Percentiles rank a stretch among this genome's conserved stretches.
Conservation (phyloP, 768 basidiomycete genomes). For the Lanmaoa pseudosensibilis region DNA sequence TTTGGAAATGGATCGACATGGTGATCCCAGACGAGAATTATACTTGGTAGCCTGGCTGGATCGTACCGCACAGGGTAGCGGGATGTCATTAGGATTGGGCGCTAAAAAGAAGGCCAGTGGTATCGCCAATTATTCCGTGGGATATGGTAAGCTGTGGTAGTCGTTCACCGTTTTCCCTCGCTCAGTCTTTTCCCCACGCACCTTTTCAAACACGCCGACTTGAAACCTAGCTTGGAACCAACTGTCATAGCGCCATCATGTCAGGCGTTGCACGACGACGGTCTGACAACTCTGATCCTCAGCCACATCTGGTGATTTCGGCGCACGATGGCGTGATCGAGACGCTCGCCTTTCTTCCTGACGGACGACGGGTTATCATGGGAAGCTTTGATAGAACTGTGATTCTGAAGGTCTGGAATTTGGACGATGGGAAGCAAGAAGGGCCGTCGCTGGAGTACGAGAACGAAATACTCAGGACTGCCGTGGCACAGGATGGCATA, state of each 20-base stretch:
- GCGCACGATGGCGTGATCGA: not conserved
- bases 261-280: not conserved
- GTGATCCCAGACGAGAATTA: too few species aligned
- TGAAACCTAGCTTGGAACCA: not conserved
- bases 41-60: too few species aligned
- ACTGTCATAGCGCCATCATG: not conserved
- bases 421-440: not conserved
- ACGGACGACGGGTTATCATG: not conserved
- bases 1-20: too few species aligned
- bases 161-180: too few species aligned
- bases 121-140: too few species aligned
- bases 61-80: too few species aligned
- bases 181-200: too few species aligned
- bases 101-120: too few species aligned
- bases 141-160: too few species aligned
- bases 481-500: not conserved
- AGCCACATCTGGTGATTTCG: not conserved
- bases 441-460: not conserved
- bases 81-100: too few species aligned
- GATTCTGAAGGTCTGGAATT: not conserved
- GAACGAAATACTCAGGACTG: accelerated
- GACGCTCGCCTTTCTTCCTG: constrained; percentile 1
- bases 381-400: not conserved
- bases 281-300: not conserved
- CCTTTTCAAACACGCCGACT: too few species aligned